Conservation (phyloP, 2,329 filamentous ascomycete genomes). For the Colletotrichum sp. region DNA sequence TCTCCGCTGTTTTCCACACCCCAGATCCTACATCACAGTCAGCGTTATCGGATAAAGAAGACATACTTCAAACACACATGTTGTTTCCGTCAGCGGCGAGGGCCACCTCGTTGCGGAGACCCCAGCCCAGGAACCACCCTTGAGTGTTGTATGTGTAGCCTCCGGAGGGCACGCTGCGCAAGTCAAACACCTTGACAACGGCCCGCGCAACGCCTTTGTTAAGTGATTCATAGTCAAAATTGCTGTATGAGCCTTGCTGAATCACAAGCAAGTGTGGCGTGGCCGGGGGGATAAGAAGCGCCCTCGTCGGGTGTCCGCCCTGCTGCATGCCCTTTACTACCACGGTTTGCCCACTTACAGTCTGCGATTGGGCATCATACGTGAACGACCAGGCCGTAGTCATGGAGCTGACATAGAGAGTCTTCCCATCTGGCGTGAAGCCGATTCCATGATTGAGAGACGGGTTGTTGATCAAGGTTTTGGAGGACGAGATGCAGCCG, state of each 20-base stretch:
- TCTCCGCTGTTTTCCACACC: conserved; percentile 59
- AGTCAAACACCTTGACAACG: conserved; percentile 48
- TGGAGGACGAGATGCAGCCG: conserved; percentile 44
- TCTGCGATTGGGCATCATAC: conserved; percentile 56
- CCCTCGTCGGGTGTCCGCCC: conserved; percentile 43
- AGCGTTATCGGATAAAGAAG: not conserved
- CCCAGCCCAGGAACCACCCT: conserved; percentile 44
- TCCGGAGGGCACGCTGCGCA: conserved; percentile 34
- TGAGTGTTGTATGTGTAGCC: conserved; percentile 44
- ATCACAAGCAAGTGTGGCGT: conserved; percentile 43
- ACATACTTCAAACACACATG: conserved; percentile 4
- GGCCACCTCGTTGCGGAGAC: conserved; percentile 67
- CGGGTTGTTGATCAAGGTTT: conserved; percentile 37
- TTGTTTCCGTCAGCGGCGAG: conserved; percentile 54
- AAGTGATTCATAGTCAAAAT: conserved; percentile 40
- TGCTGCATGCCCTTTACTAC: conserved; percentile 43
- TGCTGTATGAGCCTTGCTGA: conserved; percentile 42
- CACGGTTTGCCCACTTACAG: conserved; percentile 47
- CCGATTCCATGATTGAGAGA: conserved; percentile 44
- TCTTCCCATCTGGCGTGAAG: conserved; percentile 42
- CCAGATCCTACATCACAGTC: conserved; percentile 42
- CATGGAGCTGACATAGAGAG: conserved; percentile 43
- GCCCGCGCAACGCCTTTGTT: conserved; percentile 38
- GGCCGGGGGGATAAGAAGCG: conserved; percentile 37
- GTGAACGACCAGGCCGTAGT: conserved; percentile 58